Base-by-base conservation (phyloP, 257 asterid genomes). In the Scutellaria barbata region DNA sequence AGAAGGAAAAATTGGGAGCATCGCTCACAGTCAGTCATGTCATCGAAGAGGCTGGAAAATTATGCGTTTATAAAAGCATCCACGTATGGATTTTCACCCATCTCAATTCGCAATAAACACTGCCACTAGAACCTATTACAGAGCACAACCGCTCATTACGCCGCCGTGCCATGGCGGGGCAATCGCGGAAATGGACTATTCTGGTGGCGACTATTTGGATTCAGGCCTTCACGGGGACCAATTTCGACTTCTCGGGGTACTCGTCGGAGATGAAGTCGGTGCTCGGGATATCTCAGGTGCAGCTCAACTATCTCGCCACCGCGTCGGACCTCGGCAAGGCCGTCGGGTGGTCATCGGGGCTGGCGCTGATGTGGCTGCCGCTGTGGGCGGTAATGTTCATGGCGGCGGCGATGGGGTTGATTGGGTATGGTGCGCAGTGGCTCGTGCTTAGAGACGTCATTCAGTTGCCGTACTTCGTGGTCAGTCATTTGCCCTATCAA, bases 291-390 rank as follows among this genome's bases (percentile, higher is more conserved):
- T 88, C 97, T 8, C 98, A 90, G 83, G 88, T 90, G 59, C 97
- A 90, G 80, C 89, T 92, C 60, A 92, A 86, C 69, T 90, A 90
- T 16, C 86, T 92, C 0, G 96, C 98, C 12, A 90, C 97, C 22
- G 97, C 98, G 55, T 92, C 98, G 8, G 98, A 92, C 81, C 79
- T 92, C 8, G 98, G 98, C 0, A 92, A 92, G 79, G 88, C 85
- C 47, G 59, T 92, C 6, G 98, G 98, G 0, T 90, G 98, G 98
- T 92, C 96, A 8, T 90, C 98, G 0, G 98, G 98, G 0, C 73
- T 92, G 78, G 96, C 96, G 55, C 71, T 92, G 47, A 76, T 82
- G 80, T 79, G 79, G 65, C 45, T 90, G 72, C 98, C 96, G 22
- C 75, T 90, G 42, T 84, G 89, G 97, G 83, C 81, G 54, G 95